These are phyloP conservation scores for Halophytophthora polymorphica DNA, from an alignment of 352 stramenopile species.

Conservation along the genomic window DNA sequence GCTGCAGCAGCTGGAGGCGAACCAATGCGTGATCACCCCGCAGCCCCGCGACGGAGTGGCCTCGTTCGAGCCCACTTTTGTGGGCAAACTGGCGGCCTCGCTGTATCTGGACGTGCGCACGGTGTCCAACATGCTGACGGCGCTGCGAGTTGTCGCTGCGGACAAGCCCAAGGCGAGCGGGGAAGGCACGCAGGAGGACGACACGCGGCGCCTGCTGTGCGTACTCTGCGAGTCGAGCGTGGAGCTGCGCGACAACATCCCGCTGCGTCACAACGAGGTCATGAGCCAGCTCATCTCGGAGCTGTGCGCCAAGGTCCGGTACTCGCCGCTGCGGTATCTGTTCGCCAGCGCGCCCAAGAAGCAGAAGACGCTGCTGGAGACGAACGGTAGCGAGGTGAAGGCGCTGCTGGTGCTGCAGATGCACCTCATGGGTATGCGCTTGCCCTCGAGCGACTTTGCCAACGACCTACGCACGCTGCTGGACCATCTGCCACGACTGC, in stretches of 20 bases:
- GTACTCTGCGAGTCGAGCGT: slow-evolving; percentile 64
- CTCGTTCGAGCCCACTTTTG: slow-evolving; percentile 69
- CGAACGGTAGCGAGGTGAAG: slow-evolving; percentile 83
- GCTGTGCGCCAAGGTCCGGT: slow-evolving; percentile 53
- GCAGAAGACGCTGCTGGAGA: slow-evolving; percentile 58
- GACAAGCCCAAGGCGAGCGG: slow-evolving; percentile 6
- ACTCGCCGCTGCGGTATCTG: slow-evolving; percentile 56
- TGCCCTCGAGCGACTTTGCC: slow-evolving; percentile 98
- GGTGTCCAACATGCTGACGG: slow-evolving; percentile 62
- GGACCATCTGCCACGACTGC: slow-evolving; percentile 93
- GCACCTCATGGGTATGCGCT: slow-evolving; percentile 87
- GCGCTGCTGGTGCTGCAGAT: slow-evolving; percentile 92
- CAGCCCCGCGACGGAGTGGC: slow-evolving; percentile 20
- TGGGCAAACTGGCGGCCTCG: slow-evolving; percentile 92
- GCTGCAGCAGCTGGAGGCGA: slow-evolving; percentile 79
- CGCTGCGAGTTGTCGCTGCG: slow-evolving; percentile 21
- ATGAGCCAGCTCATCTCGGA: slow-evolving; percentile 61
- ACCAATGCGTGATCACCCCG: slow-evolving; percentile 71
- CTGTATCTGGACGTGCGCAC: slow-evolving; percentile 96
- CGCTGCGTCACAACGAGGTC: slow-evolving; percentile 98
- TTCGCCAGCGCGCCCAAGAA: slow-evolving; percentile 46
- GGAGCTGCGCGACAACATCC: slow-evolving; percentile 94
- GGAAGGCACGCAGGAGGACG: slow-evolving; percentile 8
- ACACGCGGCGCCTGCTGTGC: slow-evolving; percentile 36
- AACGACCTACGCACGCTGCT: slow-evolving; percentile 96